phyloP scores from a whole-genome alignment of 805 yeast genomes.

The Maudiozyma barnettii region DNA sequence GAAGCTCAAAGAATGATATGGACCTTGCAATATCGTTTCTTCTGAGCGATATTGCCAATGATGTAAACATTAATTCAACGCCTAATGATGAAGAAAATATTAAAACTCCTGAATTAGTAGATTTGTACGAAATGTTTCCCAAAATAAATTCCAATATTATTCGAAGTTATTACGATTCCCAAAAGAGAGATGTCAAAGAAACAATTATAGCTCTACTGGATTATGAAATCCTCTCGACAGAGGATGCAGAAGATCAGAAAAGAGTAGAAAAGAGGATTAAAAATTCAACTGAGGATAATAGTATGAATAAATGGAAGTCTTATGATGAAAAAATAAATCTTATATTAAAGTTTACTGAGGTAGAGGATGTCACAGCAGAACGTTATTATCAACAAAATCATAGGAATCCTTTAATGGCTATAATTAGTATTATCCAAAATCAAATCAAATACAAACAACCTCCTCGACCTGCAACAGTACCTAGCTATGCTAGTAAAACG shows the following conservation, averaged over 20 bases:
- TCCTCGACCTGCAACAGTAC: no score
- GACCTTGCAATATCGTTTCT: slow-evolving; percentile 18
- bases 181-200: slow-evolving; percentile 26
- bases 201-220: slow-evolving; percentile 13
- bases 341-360: slow-evolving; percentile 18
- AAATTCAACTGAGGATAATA: background rate
- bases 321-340: slow-evolving; percentile 12
- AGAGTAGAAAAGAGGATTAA: slow-evolving; percentile 9
- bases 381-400: slow-evolving; percentile 25
- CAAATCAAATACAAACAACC: background rate
- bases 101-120: background rate
- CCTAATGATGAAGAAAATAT: background rate
- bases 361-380: slow-evolving; percentile 11
- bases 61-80: background rate
- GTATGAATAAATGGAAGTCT: slow-evolving; percentile 10
- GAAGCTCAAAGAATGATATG: slow-evolving; percentile 14
- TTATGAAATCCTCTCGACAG: slow-evolving; percentile 10
- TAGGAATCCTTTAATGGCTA: slow-evolving; percentile 26
- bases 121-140: slow-evolving; percentile 36
- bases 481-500: background rate
- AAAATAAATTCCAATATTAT: slow-evolving; percentile 27
- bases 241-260: slow-evolving; percentile 9
- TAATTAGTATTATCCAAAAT: slow-evolving; percentile 29
- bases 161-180: slow-evolving; percentile 22
- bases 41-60: slow-evolving; percentile 11